Base-by-base conservation (phyloP, 2,329 filamentous ascomycete species). In the Plectosphaerella plurivora region DNA sequence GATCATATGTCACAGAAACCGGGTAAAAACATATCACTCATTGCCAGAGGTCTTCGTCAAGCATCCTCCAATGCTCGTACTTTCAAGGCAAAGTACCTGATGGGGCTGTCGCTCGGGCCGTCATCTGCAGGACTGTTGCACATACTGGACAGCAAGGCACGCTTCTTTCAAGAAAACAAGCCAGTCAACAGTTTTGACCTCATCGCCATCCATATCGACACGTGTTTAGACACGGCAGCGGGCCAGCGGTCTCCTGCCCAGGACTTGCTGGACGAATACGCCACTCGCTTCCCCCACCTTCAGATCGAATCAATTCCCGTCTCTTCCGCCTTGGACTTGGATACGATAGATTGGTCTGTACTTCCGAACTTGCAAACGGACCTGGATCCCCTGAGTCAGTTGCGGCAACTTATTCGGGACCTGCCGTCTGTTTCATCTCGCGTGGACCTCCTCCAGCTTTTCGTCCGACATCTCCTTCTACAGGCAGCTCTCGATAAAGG, bases 21-120 rank as follows among this genome's bases (percentile, higher is more conserved):
- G 8, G 28, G 28, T 33, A 33, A 33, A 33, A 33, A 33, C 28
- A 4, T 10, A 12, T 33, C 28, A 33, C 28, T 33, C 28, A 33
- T 8, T 12, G 28, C 28, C 28, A 33, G 28, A 33, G 28, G 28
- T 3, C 28, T 33, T 33, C 28, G 28, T 33, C 28, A 33, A 33
- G 28, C 28, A 33, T 33, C 28, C 2, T 33, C 28, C 41, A 59
- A 81, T n/a, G 22, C 48, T 15, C 41, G 41, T 20, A 18, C n/a
- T 18, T 44, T 44, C 41, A 6, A 33, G 70, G 60, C 71, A 65
- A 63, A 66, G 33, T 81, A 96, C 47, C 73, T 96, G 16, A 73
- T 96, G 18, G 90, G 91, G 6, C 73, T 97, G 2, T 96, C 92
- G 0, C 86, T 91, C 61, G 93, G 94, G 1, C 75, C 88, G 2